Base-by-base conservation (phyloP, 306 rosid genomes). In the Carpinus viminea region DNA sequence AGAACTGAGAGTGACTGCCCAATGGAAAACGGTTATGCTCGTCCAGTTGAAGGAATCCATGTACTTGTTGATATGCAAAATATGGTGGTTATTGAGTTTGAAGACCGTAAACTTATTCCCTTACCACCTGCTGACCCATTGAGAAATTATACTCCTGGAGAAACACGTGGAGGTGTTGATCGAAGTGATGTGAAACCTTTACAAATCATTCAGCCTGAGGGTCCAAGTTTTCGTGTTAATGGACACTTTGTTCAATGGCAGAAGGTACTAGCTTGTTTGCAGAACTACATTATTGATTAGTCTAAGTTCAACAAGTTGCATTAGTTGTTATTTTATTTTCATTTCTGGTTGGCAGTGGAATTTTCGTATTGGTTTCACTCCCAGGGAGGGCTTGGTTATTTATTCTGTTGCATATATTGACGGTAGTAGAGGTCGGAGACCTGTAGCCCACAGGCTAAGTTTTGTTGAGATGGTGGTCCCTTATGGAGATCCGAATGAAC, bases 401-500 rank as follows among this genome's bases (percentile, higher is more conserved):
- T 76, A 88, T 64, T 92, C 94, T 50, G 90, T 87, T 16, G 92
- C 97, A 17, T 90, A 92, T 76, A 75, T 88, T 81, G 97, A 92
- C 43, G 92, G 92, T 65, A 92, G 87, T 84, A 82, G 91, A 24
- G 97, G 97, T 57, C 88, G 97, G 43, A 90, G 97, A 60, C 89
- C 94, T 43, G 91, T 91, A 60, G 97, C 91, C 28, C 92, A 91
- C 79, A 85, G 92, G 68, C 81, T 91, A 80, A 91, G 97, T 76
- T 89, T 89, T 84, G 90, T 88, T 75, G 97, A 91, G 87, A 91
- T 91, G 97, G 97, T 91, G 64, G 97, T 91, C 78, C 97, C 97
- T 34, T 91, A 91, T 68, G 97, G 97, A 65, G 97, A 91, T 85
- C 92, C 97, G 45, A 91, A 91, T 79, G 92, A 88, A 85, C 97